Conservation (phyloP, 495 filamentous ascomycete species). For the Beverwykella pulmonaria region DNA sequence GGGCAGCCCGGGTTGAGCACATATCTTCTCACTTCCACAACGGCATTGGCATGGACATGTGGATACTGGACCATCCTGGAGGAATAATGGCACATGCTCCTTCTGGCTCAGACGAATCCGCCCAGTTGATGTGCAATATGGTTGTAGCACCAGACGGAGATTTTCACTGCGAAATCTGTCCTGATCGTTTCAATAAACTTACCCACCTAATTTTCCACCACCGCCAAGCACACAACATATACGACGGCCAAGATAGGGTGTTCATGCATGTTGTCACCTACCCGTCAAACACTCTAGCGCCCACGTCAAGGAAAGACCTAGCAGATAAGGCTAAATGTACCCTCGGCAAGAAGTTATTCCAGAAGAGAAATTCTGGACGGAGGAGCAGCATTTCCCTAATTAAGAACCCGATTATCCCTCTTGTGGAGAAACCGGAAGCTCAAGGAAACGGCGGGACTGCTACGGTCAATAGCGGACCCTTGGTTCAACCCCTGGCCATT, state of each 20-base stretch:
- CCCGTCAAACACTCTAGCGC: not conserved
- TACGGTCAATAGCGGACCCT: not conserved
- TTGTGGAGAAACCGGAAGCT: not conserved
- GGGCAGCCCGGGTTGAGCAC: constrained; percentile 19
- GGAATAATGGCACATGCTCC: not conserved
- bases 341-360: constrained; percentile 7
- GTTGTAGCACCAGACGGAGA: not conserved
- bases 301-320: not conserved
- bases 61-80: not conserved
- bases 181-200: not conserved
- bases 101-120: not conserved
- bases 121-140: not conserved
- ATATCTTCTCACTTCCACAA: constrained; percentile 24
- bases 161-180: not conserved
- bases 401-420: not conserved
- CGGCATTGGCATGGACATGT: constrained; percentile 17
- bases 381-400: not conserved
- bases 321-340: not conserved
- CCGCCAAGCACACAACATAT: constrained; percentile 8
- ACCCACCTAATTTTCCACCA: not conserved
- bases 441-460: not conserved
- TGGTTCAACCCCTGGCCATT: not conserved
- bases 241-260: not conserved
- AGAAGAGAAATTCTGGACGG: not conserved
- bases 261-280: not conserved